A percentile compares a stretch with the other conserved stretches of the same genome.
Conservation (phyloP, 2,329 filamentous ascomycete species). For the Penicillium sp. region DNA sequence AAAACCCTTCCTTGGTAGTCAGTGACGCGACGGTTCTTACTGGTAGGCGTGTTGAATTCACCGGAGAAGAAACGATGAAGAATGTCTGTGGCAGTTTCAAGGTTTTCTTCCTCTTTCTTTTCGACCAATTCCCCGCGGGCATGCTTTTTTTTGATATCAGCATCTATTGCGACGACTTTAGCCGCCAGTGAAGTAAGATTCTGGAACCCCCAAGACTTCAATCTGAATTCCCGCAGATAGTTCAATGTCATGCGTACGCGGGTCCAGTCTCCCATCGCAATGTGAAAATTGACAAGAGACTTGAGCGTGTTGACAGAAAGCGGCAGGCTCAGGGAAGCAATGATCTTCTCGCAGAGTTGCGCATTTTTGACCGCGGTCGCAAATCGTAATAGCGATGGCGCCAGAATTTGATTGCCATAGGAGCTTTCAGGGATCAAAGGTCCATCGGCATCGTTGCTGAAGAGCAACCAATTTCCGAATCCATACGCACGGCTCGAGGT, state of each 20-base stretch:
- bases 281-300: constrained; percentile 35
- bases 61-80: constrained; percentile 36
- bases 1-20: constrained; percentile 31
- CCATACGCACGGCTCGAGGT: constrained; percentile 47
- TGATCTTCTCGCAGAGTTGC: constrained; percentile 29
- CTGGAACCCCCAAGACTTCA: constrained; percentile 38
- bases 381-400: constrained; percentile 55
- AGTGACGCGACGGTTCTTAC: constrained; percentile 12
- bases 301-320: constrained; percentile 37
- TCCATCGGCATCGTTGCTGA: constrained; percentile 53
- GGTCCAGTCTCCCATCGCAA: constrained; percentile 35
- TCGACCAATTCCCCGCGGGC: constrained; percentile 6
- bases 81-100: constrained; percentile 31
- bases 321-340: constrained; percentile 31
- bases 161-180: constrained; percentile 42
- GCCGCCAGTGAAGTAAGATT: constrained; percentile 37
- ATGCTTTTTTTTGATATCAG: constrained; percentile 15
- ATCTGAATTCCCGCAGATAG: constrained; percentile 33
- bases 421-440: constrained; percentile 48
- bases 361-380: constrained; percentile 50
- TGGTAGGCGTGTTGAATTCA: constrained; percentile 29
- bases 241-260: constrained; percentile 31
- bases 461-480: constrained; percentile 55
- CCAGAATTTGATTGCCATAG: constrained; percentile 49
- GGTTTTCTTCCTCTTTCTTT: constrained; percentile 11